A percentile compares a stretch with the other conserved stretches of the same genome.
These are phyloP conservation scores for Termitomyces sp. DNA, from an alignment of 1,284 basidiomycete species.

Conservation along the genomic window DNA sequence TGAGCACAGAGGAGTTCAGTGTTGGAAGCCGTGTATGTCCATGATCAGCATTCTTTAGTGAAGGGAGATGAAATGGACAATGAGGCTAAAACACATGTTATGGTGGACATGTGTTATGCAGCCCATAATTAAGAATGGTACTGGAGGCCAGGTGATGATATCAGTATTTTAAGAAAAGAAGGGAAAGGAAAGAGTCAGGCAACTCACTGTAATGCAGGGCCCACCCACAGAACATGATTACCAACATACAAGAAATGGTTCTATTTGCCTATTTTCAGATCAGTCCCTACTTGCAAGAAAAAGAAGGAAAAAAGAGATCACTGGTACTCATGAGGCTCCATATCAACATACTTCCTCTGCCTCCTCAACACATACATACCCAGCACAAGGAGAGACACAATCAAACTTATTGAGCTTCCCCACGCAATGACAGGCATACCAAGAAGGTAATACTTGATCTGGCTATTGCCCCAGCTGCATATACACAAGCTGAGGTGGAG, in stretches of 20 bases:
- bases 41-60: not conserved
- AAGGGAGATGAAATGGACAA: not conserved
- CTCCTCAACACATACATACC: conserved; percentile 75
- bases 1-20: conserved; percentile 91
- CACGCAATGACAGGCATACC: conserved; percentile 95
- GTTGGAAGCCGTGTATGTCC: conserved; percentile 70
- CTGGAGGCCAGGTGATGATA: conserved; percentile 33
- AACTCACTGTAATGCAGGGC: conserved; percentile 78
- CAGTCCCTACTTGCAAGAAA: not conserved
- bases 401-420: conserved; percentile 68
- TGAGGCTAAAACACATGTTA: conserved; percentile 51
- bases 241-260: conserved; percentile 92
- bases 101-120: conserved; percentile 90
- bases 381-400: conserved; percentile 51
- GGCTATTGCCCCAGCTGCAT: conserved; percentile 92
- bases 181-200: not conserved
- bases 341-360: conserved; percentile 89
- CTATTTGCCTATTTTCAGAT: conserved; percentile 66
- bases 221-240: conserved; percentile 91
- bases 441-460: conserved; percentile 91
- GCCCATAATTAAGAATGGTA: conserved; percentile 95
- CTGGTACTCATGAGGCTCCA: conserved; percentile 79
- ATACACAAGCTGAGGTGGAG: conserved; percentile 86
- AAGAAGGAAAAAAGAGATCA: not conserved
- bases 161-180: not conserved